These are phyloP conservation scores for Coniosporium apollinis DNA, from an alignment of 495 filamentous ascomycete species.

Conservation along the genomic window DNA sequence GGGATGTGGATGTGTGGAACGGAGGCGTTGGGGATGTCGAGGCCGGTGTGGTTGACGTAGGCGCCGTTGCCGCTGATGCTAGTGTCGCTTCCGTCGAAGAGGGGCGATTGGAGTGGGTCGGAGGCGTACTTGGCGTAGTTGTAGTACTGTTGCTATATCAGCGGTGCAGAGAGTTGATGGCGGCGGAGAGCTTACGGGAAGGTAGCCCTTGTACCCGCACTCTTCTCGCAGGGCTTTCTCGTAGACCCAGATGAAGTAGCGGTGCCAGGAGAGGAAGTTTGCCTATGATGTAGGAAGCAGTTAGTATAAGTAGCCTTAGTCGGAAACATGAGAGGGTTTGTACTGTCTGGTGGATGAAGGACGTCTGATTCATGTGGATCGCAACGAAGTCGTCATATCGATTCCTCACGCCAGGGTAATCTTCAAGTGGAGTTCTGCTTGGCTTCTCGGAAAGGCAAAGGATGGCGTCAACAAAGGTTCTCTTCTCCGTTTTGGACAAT, in stretches of 20 bases:
- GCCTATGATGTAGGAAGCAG: constrained; percentile 21
- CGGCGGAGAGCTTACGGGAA: constrained; percentile 16
- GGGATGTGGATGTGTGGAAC: constrained; percentile 15
- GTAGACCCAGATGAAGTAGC: constrained; percentile 45
- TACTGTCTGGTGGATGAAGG: constrained; percentile 42
- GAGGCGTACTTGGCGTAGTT: constrained; percentile 30
- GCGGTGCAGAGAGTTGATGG: neutral
- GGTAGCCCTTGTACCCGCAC: constrained; percentile 48
- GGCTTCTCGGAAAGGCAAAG: no score
- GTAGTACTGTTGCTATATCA: constrained; percentile 26
- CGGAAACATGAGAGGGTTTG: constrained; percentile 2
- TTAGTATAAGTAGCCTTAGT: neutral
- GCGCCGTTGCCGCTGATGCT: constrained; percentile 33
- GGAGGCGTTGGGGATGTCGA: constrained; percentile 8
- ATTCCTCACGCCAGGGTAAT: constrained; percentile 34
- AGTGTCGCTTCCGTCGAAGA: constrained; percentile 30
- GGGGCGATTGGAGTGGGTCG: constrained; percentile 22
- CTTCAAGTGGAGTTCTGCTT: no score
- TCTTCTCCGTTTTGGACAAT: no score
- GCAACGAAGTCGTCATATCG: constrained; percentile 58
- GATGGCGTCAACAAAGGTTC: no score
- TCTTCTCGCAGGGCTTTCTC: constrained; percentile 53
- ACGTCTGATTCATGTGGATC: constrained; percentile 48
- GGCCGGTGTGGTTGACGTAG: constrained; percentile 13
- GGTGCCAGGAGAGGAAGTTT: constrained; percentile 54